Conservation (phyloP, 1,284 basidiomycete genomes). For the Pterula multifida region DNA sequence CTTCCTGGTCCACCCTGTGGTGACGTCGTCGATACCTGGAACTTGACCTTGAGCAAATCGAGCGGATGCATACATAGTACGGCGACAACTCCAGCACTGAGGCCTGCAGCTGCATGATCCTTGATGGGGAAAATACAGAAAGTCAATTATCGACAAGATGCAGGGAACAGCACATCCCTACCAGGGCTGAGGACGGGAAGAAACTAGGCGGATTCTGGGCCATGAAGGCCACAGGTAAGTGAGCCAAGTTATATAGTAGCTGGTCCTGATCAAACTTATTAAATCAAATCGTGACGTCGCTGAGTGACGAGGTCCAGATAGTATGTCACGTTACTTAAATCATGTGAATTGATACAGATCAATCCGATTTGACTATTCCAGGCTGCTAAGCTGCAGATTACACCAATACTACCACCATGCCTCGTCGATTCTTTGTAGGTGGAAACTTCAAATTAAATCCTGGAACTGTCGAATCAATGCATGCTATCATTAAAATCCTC, state of each 20-base stretch:
- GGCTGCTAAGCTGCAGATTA: too few relatives aligned
- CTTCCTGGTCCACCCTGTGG: conserved; percentile 55
- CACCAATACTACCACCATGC: not conserved
- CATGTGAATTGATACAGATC: too few relatives aligned
- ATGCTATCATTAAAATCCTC: conserved; percentile 51
- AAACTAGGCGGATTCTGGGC: conserved; percentile 37
- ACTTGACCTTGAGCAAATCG: conserved; percentile 91
- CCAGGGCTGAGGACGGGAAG: conserved; percentile 61
- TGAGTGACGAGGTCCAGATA: not conserved
- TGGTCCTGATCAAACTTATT: not conserved
- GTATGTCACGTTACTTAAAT: not conserved
- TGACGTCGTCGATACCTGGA: conserved; percentile 77
- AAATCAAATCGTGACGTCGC: not conserved
- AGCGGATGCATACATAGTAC: conserved; percentile 97
- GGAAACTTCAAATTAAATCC: conserved; percentile 98
- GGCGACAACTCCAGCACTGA: conserved; percentile 87
- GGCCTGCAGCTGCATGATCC: conserved; percentile 92
- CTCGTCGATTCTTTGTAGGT: conserved; percentile 78
- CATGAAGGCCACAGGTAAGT: not conserved
- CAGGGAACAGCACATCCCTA: conserved; percentile 18
- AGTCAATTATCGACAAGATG: conserved; percentile 1
- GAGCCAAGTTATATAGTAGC: not conserved
- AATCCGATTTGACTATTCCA: not conserved
- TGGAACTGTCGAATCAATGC: conserved; percentile 49
- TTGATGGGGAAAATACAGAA: conserved; percentile 16